These are phyloP conservation scores for Coemansia aciculifera DNA, from an alignment of 192 early-diverging fungal genomes.

Conservation along the genomic window DNA sequence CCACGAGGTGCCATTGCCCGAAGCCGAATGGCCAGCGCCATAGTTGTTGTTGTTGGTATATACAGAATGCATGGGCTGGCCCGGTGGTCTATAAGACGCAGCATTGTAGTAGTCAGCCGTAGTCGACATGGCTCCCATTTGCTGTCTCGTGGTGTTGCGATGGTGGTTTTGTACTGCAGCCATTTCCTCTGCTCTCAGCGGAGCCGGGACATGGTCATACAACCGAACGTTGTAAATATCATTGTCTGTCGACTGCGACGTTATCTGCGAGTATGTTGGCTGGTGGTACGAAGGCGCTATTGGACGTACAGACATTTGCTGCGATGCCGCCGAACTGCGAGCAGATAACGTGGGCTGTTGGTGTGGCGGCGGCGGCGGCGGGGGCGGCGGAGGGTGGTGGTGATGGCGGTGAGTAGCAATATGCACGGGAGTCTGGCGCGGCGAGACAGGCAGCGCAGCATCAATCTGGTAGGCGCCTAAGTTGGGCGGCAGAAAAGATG, in stretches of 20 bases:
- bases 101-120: conserved; percentile 47
- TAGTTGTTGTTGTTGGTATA: conserved; percentile 35
- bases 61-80: conserved; percentile 28
- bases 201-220: conserved; percentile 47
- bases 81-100: conserved; percentile 44
- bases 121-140: conserved; percentile 14
- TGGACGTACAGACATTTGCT: conserved; percentile 14
- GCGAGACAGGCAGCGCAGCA: conserved; percentile 27
- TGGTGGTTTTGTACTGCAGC: conserved; percentile 36
- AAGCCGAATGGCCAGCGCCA: conserved; percentile 4
- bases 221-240: conserved; percentile 51
- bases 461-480: conserved; percentile 28
- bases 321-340: conserved; percentile 1
- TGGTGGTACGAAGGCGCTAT: conserved; percentile 19
- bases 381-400: conserved; percentile 11
- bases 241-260: conserved; percentile 19
- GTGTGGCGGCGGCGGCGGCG: conserved; percentile 23
- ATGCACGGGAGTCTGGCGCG: conserved; percentile 41
- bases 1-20: conserved; percentile 23
- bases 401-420: conserved; percentile 11
- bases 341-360: conserved; percentile 16
- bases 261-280: conserved; percentile 17
- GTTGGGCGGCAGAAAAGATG: conserved; percentile 18
- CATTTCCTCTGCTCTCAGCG: conserved; percentile 48
- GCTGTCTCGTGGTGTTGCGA: conserved; percentile 15